Percentiles rank a stretch among this genome's conserved stretches.
These are phyloP conservation scores for Colletotrichum shisoi DNA, from an alignment of 2,329 filamentous ascomycete species.

Conservation along the genomic window DNA sequence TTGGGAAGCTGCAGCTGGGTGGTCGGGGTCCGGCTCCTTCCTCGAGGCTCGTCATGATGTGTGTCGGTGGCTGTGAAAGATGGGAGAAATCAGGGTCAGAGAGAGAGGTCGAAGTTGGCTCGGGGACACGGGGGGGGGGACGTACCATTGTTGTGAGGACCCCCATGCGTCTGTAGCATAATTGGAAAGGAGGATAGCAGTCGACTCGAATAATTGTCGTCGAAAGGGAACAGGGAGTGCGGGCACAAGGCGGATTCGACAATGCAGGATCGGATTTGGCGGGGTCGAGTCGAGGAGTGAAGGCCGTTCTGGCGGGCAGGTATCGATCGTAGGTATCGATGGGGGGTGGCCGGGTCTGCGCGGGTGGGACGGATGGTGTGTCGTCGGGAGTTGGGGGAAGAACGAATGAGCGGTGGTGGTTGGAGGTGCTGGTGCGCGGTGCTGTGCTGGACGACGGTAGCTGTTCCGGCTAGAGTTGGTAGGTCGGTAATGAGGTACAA, in stretches of 20 bases:
- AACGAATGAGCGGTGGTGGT: slow-evolving; percentile 20
- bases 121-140: slow-evolving; percentile 26
- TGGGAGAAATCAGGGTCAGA: slow-evolving; percentile 40
- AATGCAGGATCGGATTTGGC: slow-evolving; percentile 38
- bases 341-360: slow-evolving; percentile 15
- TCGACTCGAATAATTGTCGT: slow-evolving; percentile 27
- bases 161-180: slow-evolving; percentile 56
- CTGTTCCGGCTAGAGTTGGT: slow-evolving; percentile 29
- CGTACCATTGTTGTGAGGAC: slow-evolving; percentile 53
- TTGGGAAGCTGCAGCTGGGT: slow-evolving; percentile 65
- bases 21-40: slow-evolving; percentile 54
- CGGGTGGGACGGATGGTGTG: slow-evolving; percentile 7
- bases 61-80: slow-evolving; percentile 53
- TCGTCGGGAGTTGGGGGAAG: slow-evolving; percentile 1
- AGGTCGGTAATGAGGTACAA: slow-evolving; percentile 22
- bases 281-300: slow-evolving; percentile 38
- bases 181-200: slow-evolving; percentile 43
- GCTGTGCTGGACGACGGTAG: slow-evolving; percentile 27
- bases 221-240: slow-evolving; percentile 19
- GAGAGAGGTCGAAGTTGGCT: slow-evolving; percentile 20
- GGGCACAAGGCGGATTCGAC: slow-evolving; percentile 36
- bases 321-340: slow-evolving; percentile 16
- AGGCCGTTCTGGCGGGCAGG: slow-evolving; percentile 14
- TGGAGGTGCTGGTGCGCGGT: not conserved
- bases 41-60: slow-evolving; percentile 52